A percentile compares a stretch with the other conserved stretches of the same genome.
These are phyloP conservation scores for Microglena sp. DNA, from an alignment of 139 green algal species.

Conservation along the genomic window DNA sequence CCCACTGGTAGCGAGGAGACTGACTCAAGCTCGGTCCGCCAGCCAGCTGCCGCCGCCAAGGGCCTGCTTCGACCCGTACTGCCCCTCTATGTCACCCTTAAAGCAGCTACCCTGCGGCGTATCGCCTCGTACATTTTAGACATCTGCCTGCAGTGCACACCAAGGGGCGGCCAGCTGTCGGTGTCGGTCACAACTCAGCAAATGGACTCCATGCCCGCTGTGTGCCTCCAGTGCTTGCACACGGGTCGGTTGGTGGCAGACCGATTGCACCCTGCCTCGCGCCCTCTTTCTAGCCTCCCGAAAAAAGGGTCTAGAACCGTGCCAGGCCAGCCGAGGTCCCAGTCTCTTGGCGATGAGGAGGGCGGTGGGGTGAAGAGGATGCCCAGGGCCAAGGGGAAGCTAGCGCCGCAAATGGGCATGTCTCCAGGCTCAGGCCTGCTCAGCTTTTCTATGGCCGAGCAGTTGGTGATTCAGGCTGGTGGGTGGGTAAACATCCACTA, in stretches of 20 bases:
- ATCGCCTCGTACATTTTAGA: constrained; percentile 2
- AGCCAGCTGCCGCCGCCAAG: no score
- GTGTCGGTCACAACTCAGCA: constrained; percentile 1
- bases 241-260: not conserved
- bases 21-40: no score
- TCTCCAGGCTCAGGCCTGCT: not conserved
- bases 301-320: no score
- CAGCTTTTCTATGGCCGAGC: constrained; percentile 1
- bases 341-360: not conserved
- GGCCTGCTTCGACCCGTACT: no score
- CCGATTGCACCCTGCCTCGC: not conserved
- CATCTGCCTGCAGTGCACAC: constrained; percentile 6
- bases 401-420: not conserved
- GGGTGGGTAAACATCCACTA: not conserved
- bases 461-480: not conserved
- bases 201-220: not conserved
- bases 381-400: not conserved
- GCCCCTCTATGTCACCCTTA: no score
- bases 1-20: no score
- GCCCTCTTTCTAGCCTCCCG: no score
- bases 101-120: no score
- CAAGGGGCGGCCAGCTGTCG: not conserved
- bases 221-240: not conserved
- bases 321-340: no score
- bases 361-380: not conserved